A percentile compares a stretch with the other conserved stretches of the same genome.
These are phyloP conservation scores for Prunus yedoensis DNA, from an alignment of 331 rosid species.

Conservation along the genomic window DNA sequence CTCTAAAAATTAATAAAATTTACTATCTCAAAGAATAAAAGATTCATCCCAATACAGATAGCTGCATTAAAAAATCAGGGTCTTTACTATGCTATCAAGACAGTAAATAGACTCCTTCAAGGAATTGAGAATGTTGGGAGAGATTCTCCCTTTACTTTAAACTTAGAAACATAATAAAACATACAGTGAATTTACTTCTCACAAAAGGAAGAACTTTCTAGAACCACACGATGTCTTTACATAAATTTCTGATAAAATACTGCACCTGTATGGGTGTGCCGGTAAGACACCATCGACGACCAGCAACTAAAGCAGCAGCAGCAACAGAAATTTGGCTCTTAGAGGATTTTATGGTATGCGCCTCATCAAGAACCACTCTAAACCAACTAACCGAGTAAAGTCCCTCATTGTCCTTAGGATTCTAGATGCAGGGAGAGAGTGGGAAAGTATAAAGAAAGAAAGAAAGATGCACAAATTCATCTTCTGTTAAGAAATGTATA, in stretches of 20 bases:
- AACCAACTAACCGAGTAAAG: slow-evolving; percentile 88
- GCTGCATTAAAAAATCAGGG: background rate
- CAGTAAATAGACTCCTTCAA: background rate
- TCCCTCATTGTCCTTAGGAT: slow-evolving; percentile 70
- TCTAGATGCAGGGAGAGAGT: slow-evolving; percentile 40
- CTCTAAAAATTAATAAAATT: background rate
- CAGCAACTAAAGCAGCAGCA: slow-evolving; percentile 76
- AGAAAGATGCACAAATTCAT: slow-evolving; percentile 19
- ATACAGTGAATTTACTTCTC: background rate
- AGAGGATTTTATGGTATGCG: slow-evolving; percentile 88
- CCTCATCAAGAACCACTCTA: slow-evolving; percentile 97
- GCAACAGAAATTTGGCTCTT: slow-evolving; percentile 91
- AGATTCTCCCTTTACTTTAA: background rate
- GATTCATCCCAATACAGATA: background rate
- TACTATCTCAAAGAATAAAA: background rate
- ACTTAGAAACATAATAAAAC: background rate
- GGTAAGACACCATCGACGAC: slow-evolving; percentile 94
- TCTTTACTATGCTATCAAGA: background rate
- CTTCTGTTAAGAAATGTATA: slow-evolving; percentile 16
- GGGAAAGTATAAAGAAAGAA: background rate
- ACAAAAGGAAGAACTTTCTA: background rate
- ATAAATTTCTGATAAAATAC: slow-evolving; percentile 6
- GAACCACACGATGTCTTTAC: background rate
- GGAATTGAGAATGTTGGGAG: background rate
- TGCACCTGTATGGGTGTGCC: slow-evolving; percentile 96